These are phyloP conservation scores for Fusarium poae DNA, from an alignment of 2,329 filamentous ascomycete species.

Conservation along the genomic window DNA sequence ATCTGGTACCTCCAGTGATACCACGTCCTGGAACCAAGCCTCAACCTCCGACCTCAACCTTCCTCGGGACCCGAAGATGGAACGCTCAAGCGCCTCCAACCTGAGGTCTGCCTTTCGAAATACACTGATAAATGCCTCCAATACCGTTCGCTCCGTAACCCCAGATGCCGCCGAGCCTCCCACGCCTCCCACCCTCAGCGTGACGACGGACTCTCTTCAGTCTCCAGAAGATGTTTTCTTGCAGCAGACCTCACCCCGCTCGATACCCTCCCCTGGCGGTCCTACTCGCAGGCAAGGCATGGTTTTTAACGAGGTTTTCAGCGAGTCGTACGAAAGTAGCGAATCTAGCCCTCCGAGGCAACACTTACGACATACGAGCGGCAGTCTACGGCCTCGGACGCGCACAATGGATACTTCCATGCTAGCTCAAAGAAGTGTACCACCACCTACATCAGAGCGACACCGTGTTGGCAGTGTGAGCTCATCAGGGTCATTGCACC, in stretches of 20 bases:
- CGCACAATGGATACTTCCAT: conserved; percentile 70
- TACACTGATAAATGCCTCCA: conserved; percentile 50
- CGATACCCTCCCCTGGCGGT: conserved; percentile 48
- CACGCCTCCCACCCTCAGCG: conserved; percentile 42
- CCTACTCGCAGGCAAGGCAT: conserved; percentile 68
- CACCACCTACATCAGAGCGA: conserved; percentile 62
- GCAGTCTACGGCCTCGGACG: conserved; percentile 65
- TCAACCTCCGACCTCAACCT: conserved; percentile 48
- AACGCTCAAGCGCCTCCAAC: conserved; percentile 54
- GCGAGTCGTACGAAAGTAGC: conserved; percentile 63
- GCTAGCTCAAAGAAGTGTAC: conserved; percentile 60
- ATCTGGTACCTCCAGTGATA: conserved; percentile 54
- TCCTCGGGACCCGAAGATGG: conserved; percentile 51
- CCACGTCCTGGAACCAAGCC: conserved; percentile 53
- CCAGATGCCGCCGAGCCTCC: conserved; percentile 66
- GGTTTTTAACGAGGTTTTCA: conserved; percentile 70
- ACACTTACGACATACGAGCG: conserved; percentile 51
- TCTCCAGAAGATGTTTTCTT: conserved; percentile 46
- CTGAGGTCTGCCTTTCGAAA: conserved; percentile 54
- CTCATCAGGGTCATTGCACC: conserved; percentile 68
- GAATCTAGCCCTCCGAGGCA: conserved; percentile 56
- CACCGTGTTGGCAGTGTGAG: conserved; percentile 79
- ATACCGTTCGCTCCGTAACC: conserved; percentile 74
- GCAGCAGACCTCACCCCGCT: conserved; percentile 53
- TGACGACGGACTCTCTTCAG: conserved; percentile 43